Evolutionary conservation across 2,329 filamentous ascomycete species (phyloP).

Genomic region (Fusarium tupiense): DNA sequence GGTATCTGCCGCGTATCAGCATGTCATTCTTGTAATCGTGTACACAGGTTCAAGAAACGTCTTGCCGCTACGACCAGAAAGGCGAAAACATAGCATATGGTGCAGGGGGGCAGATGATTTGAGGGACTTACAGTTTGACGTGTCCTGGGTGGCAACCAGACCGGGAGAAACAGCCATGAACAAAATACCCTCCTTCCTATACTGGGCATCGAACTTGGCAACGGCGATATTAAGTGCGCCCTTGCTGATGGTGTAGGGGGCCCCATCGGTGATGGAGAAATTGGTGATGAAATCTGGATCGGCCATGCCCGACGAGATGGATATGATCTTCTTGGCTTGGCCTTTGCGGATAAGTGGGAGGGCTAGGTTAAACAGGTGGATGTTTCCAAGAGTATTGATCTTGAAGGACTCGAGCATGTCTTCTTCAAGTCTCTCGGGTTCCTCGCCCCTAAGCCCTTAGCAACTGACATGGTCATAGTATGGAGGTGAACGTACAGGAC

Average conservation of each 20-base stretch:
- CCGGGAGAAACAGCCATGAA: constrained; percentile 64
- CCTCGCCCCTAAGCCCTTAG: background rate
- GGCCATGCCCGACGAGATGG: constrained; percentile 58
- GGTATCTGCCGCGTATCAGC: constrained; percentile 27
- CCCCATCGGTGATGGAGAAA: constrained; percentile 45
- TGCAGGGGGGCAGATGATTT: fast-evolving
- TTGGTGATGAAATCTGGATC: constrained; percentile 57
- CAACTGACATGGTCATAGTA: fast-evolving
- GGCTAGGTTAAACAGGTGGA: constrained; percentile 64
- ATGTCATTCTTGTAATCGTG: fast-evolving
- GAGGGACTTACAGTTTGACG: constrained; percentile 35
- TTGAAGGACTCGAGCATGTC: constrained; percentile 46
- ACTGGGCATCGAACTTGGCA: constrained; percentile 63
- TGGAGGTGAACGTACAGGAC: constrained; percentile 19
- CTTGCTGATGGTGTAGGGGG: constrained; percentile 60
- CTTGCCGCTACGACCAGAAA: background rate
- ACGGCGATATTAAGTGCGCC: constrained; percentile 62
- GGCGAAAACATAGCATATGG: background rate
- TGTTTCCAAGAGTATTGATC: constrained; percentile 61
- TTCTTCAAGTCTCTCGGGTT: constrained; percentile 21
- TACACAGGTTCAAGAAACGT: background rate
- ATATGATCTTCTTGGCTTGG: constrained; percentile 62
- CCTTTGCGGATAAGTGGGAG: constrained; percentile 63
- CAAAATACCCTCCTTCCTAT: constrained; percentile 60
- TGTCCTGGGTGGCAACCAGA: constrained; percentile 55